These are phyloP conservation scores for Metrosideros polymorpha DNA, from an alignment of 441 rosid genomes.

Conservation along the genomic window DNA sequence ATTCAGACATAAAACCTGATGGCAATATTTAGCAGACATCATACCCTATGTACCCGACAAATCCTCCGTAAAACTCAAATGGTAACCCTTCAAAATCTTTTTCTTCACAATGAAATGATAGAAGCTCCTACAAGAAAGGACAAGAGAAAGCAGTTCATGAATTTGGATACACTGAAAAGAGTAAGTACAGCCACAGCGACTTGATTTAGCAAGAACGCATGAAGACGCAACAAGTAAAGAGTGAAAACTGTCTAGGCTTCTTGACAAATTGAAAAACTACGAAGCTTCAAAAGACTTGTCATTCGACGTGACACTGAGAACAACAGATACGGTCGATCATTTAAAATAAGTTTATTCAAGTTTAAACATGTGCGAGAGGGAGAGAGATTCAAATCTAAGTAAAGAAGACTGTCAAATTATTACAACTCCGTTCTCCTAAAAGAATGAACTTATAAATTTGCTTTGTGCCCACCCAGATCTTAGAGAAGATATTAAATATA, in stretches of 20 bases:
- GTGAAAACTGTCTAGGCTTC: not conserved
- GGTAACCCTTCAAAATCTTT: slow-evolving; percentile 81
- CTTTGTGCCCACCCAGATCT: not conserved
- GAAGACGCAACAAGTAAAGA: not conserved
- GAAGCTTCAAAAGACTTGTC: not conserved
- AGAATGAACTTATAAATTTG: not conserved
- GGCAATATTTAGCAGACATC: slow-evolving; percentile 11
- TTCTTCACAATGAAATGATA: slow-evolving; percentile 50
- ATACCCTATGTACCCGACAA: slow-evolving; percentile 88
- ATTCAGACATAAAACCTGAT: not conserved
- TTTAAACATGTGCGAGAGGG: not conserved
- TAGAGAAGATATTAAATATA: slow-evolving; percentile 11
- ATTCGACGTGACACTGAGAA: not conserved
- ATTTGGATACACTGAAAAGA: not conserved
- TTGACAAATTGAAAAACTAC: not conserved
- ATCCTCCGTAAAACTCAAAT: slow-evolving; percentile 90
- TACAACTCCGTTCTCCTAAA: not conserved
- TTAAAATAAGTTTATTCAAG: not conserved
- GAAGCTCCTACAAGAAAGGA: slow-evolving; percentile 61
- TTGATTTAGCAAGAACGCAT: not conserved
- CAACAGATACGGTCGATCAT: not conserved
- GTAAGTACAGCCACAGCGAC: not conserved
- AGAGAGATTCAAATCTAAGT: not conserved
- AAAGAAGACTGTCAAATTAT: not conserved
- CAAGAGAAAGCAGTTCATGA: not conserved